phyloP scores from a whole-genome alignment of 257 asterid species.

The Primulina eburnea region DNA sequence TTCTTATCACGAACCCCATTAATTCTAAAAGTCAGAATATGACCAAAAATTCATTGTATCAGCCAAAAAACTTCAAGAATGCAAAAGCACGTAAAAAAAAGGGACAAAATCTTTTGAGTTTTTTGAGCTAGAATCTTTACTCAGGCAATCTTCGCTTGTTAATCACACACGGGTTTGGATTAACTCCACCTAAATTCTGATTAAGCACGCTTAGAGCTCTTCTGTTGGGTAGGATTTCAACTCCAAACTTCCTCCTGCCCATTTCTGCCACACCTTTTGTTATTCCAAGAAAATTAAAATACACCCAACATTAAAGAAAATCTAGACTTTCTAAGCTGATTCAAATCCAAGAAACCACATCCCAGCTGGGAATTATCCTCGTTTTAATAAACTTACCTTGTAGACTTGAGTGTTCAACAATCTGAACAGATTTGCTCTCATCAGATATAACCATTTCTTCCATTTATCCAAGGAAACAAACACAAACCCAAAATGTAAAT shows the following conservation, averaged over 20 bases:
- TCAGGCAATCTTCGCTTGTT: conserved; percentile 67
- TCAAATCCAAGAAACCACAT: background rate
- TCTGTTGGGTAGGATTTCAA: conserved; percentile 56
- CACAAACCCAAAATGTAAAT: conserved; percentile 5
- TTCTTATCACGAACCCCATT: conserved; percentile 54
- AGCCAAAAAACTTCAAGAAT: background rate
- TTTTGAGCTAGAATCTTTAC: conserved; percentile 41
- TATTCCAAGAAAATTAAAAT: conserved; percentile 21
- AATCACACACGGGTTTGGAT: conserved; percentile 38
- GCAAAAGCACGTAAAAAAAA: background rate
- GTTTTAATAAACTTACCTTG: conserved; percentile 43
- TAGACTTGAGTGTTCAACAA: conserved; percentile 39
- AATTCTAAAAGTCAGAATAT: conserved; percentile 39
- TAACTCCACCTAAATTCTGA: conserved; percentile 50
- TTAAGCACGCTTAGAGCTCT: conserved; percentile 62
- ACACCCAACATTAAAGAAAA: background rate
- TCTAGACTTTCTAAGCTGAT: background rate
- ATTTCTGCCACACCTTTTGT: conserved; percentile 44
- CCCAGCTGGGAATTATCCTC: background rate
- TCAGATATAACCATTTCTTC: conserved; percentile 46
- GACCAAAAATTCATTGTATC: background rate
- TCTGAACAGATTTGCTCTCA: conserved; percentile 48
- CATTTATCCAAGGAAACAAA: conserved; percentile 26
- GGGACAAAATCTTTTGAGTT: background rate
- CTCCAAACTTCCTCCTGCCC: conserved; percentile 58